Evolutionary conservation across 1,284 basidiomycete genomes (phyloP).

Genomic region (Ustilago bromivora): DNA sequence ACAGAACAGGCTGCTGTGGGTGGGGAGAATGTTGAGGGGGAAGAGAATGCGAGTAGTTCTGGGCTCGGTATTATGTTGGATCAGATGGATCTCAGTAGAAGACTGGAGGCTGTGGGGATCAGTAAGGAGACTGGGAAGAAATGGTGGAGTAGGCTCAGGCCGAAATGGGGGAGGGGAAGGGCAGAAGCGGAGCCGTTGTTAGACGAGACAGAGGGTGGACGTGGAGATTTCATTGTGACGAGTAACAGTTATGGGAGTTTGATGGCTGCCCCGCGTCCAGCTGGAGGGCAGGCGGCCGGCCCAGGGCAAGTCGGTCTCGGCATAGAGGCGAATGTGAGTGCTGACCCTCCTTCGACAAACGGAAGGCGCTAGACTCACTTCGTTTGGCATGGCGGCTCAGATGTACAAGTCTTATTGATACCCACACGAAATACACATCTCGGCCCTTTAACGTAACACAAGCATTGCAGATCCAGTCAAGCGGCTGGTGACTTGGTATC

Average conservation of each 20-base stretch:
- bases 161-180: slow-evolving; percentile 7
- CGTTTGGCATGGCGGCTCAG: background rate
- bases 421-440: background rate
- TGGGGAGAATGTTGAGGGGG: background rate
- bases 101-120: slow-evolving; percentile 26
- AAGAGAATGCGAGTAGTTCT: slow-evolving; percentile 11
- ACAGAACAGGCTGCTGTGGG: background rate
- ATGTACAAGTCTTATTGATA: background rate
- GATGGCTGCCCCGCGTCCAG: slow-evolving; percentile 23
- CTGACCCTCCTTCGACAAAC: background rate
- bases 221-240: slow-evolving; percentile 13
- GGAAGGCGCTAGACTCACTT: background rate
- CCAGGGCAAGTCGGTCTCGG: background rate
- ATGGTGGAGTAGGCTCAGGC: slow-evolving; percentile 24
- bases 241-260: slow-evolving; percentile 39
- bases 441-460: background rate
- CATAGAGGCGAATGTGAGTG: background rate
- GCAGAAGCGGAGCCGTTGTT: background rate
- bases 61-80: slow-evolving; percentile 32
- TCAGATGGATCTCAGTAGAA: slow-evolving; percentile 29
- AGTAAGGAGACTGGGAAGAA: slow-evolving; percentile 4
- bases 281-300: background rate
- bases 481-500: background rate
- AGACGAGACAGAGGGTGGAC: background rate
- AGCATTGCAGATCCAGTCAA: background rate